Evolutionary conservation across 2,329 filamentous ascomycete genomes (phyloP), one percentile per base, ranked within the genome.

Genomic region (Dryadomyces quercus-mongolicae): DNA sequence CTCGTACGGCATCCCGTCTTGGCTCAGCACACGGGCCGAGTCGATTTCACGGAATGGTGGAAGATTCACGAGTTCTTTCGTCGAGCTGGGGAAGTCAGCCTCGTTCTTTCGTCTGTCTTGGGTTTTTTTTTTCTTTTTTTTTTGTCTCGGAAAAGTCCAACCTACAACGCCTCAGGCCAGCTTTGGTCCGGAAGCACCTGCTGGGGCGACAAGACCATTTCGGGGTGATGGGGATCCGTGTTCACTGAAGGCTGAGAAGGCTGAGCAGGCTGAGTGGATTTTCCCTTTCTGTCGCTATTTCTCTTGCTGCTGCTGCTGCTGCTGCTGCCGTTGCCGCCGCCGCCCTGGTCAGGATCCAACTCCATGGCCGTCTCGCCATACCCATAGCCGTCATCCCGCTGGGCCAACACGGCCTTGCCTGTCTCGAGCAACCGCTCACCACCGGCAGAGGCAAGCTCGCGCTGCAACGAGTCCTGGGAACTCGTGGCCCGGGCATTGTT

Each of bases 151-250:
- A 53, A 53, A 44, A 52, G 8, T n/a, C 47, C 52, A 53, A 60
- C 58, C 54, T 60, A 60, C 58, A 56, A 31, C 52, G 54, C 40
- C 31, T 57, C 54, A 55, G 58, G 54, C 57, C 58, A 60, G 36
- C 55, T 12, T 56, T 52, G 57, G 57, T 56, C 58, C 52, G 58
- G 55, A 55, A 54, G 49, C 42, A 53, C 53, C 10, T 60, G 55
- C 49, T 21, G 38, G 8, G 49, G 52, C n/a, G 38, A 49, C 31
- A 54, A 20, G 10, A 54, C 43, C 34, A 54, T 54, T 22, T 54
- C 52, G 5, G 38, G 46, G 20, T 54, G 47, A 25, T 20, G 31
- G 43, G 43, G 25, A 13, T 40, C n/a, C 5, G 43, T 31, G 25
- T 38, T 52, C 12, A 36, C 21, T n/a, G n/a, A n/a, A n/a, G n/a